Evolutionary conservation across 2,329 filamentous ascomycete species (phyloP).

Genomic region (Monilinia aucupariae): DNA sequence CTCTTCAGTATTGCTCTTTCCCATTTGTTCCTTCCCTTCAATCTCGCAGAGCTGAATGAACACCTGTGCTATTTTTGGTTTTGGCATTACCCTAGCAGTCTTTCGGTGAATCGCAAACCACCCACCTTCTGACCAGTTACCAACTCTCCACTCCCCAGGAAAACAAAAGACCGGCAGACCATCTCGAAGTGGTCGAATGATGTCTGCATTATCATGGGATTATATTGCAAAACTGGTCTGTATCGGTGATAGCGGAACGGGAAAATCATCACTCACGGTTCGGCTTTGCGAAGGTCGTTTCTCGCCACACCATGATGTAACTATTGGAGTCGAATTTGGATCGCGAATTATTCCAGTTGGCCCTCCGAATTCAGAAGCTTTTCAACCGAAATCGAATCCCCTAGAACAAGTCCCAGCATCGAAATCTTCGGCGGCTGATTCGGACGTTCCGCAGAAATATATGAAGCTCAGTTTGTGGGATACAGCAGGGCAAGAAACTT

Average conservation of each 20-base stretch:
- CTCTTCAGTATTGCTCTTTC: not conserved
- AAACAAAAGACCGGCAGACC: not conserved
- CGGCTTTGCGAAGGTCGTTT: slow-evolving; percentile 96
- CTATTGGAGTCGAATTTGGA: slow-evolving; percentile 96
- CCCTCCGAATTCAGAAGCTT: slow-evolving; percentile 55
- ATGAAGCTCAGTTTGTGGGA: slow-evolving; percentile 97
- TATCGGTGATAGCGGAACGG: slow-evolving; percentile 92
- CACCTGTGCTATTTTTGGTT: too few species aligned
- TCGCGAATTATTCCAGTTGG: slow-evolving; percentile 88
- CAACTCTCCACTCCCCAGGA: too few species aligned
- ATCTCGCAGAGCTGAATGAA: too few species aligned
- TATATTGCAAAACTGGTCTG: slow-evolving; percentile 99
- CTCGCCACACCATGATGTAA: slow-evolving; percentile 90
- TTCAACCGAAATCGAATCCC: slow-evolving; percentile 44
- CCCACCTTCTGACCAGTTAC: not conserved
- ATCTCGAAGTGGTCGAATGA: slow-evolving; percentile 30
- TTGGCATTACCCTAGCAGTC: not conserved
- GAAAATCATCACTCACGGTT: slow-evolving; percentile 90
- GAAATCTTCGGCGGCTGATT: slow-evolving; percentile 42
- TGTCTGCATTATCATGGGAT: slow-evolving; percentile 75
- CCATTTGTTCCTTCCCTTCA: not conserved
- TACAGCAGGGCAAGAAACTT: slow-evolving; percentile 93
- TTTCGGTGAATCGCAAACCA: not conserved
- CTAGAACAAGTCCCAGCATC: slow-evolving; percentile 27
- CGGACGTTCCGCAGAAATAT: slow-evolving; percentile 61